Conservation (phyloP, 805 yeast species). For the Lachancea sp. region DNA sequence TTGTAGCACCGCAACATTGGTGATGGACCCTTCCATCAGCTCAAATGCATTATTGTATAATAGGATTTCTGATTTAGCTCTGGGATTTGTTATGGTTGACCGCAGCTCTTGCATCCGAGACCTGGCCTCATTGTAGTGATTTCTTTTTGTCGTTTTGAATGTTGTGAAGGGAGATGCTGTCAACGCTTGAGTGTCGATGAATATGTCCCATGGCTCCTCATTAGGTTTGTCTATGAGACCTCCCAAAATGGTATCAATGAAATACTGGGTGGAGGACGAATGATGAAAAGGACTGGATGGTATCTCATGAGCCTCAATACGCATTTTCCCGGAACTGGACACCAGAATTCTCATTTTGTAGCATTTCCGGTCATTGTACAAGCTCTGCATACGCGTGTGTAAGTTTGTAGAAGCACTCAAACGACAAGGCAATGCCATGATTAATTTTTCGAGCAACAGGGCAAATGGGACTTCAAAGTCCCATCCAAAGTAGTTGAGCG, state of each 20-base stretch:
- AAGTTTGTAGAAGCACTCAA: constrained; percentile 9
- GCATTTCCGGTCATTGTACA: constrained; percentile 30
- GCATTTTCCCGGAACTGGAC: constrained; percentile 33
- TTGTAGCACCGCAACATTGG: constrained; percentile 60
- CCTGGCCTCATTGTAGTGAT: constrained; percentile 58
- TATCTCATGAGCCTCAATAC: constrained; percentile 33
- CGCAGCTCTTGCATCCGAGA: constrained; percentile 34
- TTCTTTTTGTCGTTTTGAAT: constrained; percentile 76
- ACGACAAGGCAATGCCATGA: constrained; percentile 29
- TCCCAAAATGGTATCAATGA: constrained; percentile 22
- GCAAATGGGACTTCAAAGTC: constrained; percentile 38
- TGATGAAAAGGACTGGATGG: constrained; percentile 11
- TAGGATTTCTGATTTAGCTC: constrained; percentile 53
- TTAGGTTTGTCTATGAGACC: constrained; percentile 23
- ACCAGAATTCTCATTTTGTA: constrained; percentile 46
- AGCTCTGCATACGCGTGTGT: constrained; percentile 12
- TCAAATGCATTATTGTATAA: constrained; percentile 54
- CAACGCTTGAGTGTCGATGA: constrained; percentile 49
- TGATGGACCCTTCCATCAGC: constrained; percentile 75
- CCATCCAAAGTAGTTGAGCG: constrained; percentile 51
- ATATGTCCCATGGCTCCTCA: constrained; percentile 48
- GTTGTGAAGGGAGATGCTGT: constrained; percentile 71
- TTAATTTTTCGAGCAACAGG: constrained; percentile 38
- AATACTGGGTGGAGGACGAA: constrained; percentile 16
- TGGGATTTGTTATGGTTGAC: constrained; percentile 14